Base-by-base conservation (phyloP, 495 filamentous ascomycete genomes). In the Penicillium subrubescens region DNA sequence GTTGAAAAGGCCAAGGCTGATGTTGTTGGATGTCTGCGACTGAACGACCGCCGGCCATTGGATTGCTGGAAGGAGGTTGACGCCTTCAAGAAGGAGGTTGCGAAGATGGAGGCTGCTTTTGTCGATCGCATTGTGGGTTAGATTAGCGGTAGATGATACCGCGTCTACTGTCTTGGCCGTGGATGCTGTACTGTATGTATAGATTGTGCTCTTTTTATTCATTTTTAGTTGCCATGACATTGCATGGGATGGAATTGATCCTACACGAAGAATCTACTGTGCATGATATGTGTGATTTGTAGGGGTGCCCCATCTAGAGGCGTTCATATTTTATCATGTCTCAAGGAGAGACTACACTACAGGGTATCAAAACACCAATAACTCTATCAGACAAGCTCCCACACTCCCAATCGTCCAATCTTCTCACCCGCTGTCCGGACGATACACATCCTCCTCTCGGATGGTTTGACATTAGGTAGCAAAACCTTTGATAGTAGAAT, bases 11-110 rank as follows among this genome's bases (percentile, higher is more conserved):
- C 96, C 39, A 90, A 89, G 73, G 79, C 84, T 62, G 85, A 89
- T 64, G 89, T 99, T 54, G 86, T 95, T 64, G 83, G 85, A 52
- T 99, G 95, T 76, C 81, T 99, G 82, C 80, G 89, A 67, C 82
- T 88, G 72, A 90, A 97, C 79, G 94, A 98, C 71, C 82, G 93
- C 57, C 84, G 93, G 77, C 96, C 95, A 73, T 77, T 99, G 74
- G 89, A 98, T 83, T 99, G 95, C 84, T 98, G 92, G 90, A 84
- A 87, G 76, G 96, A 99, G 84, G 94, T 98, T 21, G 90, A 92
- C 77, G 83, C 79, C 33, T 99, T 99, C 70, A 95, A 91, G 84
- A 83, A 83, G 68, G 92, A 96, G 82, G 93, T 97, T 33, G 85
- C 92, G 54, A 84, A 81, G 73, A 73, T 97, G 77, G 94, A 98